A percentile compares a stretch with the other conserved stretches of the same genome.
phyloP scores from a whole-genome alignment of 1,284 basidiomycete species.

The Amylostereum chailletii region DNA sequence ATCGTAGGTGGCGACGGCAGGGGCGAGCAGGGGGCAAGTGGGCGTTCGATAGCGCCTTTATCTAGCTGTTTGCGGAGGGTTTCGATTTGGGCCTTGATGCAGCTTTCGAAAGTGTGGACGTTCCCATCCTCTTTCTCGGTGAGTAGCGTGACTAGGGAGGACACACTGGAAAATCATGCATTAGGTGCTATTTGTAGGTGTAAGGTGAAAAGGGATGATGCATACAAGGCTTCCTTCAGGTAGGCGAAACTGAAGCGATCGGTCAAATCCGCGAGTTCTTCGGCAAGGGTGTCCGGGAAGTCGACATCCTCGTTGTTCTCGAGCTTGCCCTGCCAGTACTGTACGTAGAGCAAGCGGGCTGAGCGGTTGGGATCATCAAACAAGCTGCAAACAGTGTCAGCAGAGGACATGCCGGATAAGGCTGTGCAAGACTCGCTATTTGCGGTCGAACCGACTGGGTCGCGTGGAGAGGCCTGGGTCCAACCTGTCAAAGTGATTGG shows the following conservation, averaged over 20 bases:
- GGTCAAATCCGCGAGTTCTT: conserved; percentile 47
- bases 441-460: conserved; percentile 78
- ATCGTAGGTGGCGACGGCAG: no score
- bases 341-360: conserved; percentile 7
- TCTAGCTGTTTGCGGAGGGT: conserved; percentile 21
- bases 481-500: conserved; percentile 75
- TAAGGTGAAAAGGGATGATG: conserved; percentile 18
- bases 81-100: conserved; percentile 9
- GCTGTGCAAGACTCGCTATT: conserved; percentile 50
- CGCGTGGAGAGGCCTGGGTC: conserved; percentile 68
- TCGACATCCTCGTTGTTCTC: conserved; percentile 41
- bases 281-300: conserved; percentile 51
- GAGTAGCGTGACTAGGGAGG: conserved; percentile 7
- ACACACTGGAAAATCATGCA: conserved; percentile 7
- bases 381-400: conserved; percentile 25
- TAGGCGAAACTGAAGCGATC: conserved; percentile 68
- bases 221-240: conserved; percentile 70
- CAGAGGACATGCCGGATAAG: background rate
- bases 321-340: conserved; percentile 69
- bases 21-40: no score
- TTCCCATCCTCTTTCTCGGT: conserved; percentile 10
- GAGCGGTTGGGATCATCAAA: conserved; percentile 31
- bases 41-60: conserved; percentile 9
- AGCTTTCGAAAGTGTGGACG: conserved; percentile 5
- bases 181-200: background rate